Base-by-base conservation (phyloP, 257 asterid species). In the Linaria vulgaris region DNA sequence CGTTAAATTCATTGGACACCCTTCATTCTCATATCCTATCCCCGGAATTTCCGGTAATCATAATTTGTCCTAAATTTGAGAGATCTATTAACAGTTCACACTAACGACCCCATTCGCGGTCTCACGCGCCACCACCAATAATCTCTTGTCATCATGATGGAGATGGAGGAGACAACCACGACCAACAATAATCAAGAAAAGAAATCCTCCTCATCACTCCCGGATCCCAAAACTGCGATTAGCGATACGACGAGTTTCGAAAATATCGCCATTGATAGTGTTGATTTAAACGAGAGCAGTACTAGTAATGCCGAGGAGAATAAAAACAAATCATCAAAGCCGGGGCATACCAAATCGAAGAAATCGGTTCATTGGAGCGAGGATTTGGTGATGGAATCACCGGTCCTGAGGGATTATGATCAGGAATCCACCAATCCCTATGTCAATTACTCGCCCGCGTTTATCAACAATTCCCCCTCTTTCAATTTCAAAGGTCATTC, bases 291-390 rank as follows among this genome's bases (percentile, higher is more conserved):
- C 74, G 82, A 72, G 70, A 63, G 65, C 66, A 69, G 41, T 11
- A 7, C 7, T 44, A 14, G 49, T 1, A 44, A 12, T 44, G 17
- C 49, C 5, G 49, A 14, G 49, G 49, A 44, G 49, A 44, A 44
- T 44, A 44, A 44, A 2, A 44, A 44, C 8, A 44, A 44, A 52
- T 64, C 74, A 46, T 51, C 69, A 44, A 17, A 14, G 45, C 72
- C 68, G 52, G 82, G 75, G 68, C 63, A 55, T 54, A 56, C 60
- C 66, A 79, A 69, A 27, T 27, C 34, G 71, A 90, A 79, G 81
- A 89, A 89, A 75, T 89, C 91, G 27, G 95, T 86, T 69, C 75
- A 80, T 56, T 89, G 95, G 95, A 86, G 86, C 73, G 68, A 87
- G 71, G 90, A 87, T 47, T 76, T 90, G 85, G 92, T 85, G 66